phyloP scores from a whole-genome alignment of 495 filamentous ascomycete species.

The Daldinia bambusicola region DNA sequence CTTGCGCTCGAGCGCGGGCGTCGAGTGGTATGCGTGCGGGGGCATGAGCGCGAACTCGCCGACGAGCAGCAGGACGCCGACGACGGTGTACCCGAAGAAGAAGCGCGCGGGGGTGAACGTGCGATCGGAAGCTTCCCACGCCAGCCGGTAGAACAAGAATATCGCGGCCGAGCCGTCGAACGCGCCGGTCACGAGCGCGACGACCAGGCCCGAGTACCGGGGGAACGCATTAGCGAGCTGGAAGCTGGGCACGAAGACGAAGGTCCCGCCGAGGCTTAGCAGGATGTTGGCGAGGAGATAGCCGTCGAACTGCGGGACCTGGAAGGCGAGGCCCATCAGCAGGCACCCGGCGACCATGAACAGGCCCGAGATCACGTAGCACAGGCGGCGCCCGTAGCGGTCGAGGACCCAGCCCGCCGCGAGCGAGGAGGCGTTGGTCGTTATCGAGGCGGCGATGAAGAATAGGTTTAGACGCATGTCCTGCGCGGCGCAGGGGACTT shows the following conservation, averaged over 20 bases:
- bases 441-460: conserved; percentile 74
- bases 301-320: conserved; percentile 65
- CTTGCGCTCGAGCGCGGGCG: conserved; percentile 62
- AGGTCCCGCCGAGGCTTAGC: conserved; percentile 72
- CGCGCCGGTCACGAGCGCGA: conserved; percentile 74
- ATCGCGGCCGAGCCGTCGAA: conserved; percentile 77
- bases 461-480: conserved; percentile 76
- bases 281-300: conserved; percentile 73
- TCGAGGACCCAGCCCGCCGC: conserved; percentile 75
- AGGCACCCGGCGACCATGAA: conserved; percentile 67
- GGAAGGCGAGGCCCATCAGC: conserved; percentile 67
- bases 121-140: conserved; percentile 63
- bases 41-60: conserved; percentile 72
- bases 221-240: conserved; percentile 79
- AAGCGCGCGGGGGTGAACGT: conserved; percentile 68
- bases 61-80: conserved; percentile 66
- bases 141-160: conserved; percentile 71
- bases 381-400: conserved; percentile 70
- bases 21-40: conserved; percentile 67
- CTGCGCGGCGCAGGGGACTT: conserved; percentile 69
- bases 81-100: conserved; percentile 70
- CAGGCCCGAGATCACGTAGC: conserved; percentile 64
- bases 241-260: conserved; percentile 76
- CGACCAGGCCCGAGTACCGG: conserved; percentile 69
- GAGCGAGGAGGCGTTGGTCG: conserved; percentile 73